These are phyloP conservation scores for Cytospora schulzeri DNA, from an alignment of 2,329 filamentous ascomycete species.

Conservation along the genomic window DNA sequence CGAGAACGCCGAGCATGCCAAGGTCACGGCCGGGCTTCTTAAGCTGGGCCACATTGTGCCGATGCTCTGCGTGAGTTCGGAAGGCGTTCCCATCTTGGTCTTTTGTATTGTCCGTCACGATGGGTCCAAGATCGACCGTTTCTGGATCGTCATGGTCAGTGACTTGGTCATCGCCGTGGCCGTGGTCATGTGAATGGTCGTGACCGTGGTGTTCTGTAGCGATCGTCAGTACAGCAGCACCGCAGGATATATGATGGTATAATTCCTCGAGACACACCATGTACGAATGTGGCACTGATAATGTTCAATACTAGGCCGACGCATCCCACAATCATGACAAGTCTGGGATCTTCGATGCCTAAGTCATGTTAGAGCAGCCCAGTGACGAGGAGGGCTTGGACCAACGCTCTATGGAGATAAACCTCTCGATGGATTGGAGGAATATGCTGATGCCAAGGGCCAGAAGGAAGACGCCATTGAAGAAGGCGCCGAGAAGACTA, in stretches of 20 bases:
- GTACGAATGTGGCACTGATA: conserved; percentile 65
- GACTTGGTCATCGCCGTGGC: conserved; percentile 28
- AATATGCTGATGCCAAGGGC: conserved; percentile 73
- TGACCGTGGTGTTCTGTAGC: conserved; percentile 42
- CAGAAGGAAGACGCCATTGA: conserved; percentile 76
- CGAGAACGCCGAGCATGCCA: conserved; percentile 70
- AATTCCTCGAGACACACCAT: conserved; percentile 48
- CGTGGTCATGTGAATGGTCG: conserved; percentile 37
- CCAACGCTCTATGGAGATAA: conserved; percentile 58
- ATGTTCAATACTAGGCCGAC: conserved; percentile 69
- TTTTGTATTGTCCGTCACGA: neutral
- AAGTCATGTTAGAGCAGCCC: conserved; percentile 19
- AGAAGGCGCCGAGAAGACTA: conserved; percentile 74
- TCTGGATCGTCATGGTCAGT: conserved; percentile 31
- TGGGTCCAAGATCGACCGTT: conserved; percentile 1
- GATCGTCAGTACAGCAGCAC: conserved; percentile 23
- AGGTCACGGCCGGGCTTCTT: conserved; percentile 56
- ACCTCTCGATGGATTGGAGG: conserved; percentile 72
- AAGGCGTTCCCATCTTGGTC: neutral
- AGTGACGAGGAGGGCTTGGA: neutral
- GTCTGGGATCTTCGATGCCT: conserved; percentile 65
- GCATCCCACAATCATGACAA: conserved; percentile 70
- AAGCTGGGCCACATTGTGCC: conserved; percentile 42
- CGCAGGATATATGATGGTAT: too few species aligned
- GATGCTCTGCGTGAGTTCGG: conserved; percentile 51